phyloP scores from a whole-genome alignment of 2,329 filamentous ascomycete species.

The Stagonosporopsis rhizophila region DNA sequence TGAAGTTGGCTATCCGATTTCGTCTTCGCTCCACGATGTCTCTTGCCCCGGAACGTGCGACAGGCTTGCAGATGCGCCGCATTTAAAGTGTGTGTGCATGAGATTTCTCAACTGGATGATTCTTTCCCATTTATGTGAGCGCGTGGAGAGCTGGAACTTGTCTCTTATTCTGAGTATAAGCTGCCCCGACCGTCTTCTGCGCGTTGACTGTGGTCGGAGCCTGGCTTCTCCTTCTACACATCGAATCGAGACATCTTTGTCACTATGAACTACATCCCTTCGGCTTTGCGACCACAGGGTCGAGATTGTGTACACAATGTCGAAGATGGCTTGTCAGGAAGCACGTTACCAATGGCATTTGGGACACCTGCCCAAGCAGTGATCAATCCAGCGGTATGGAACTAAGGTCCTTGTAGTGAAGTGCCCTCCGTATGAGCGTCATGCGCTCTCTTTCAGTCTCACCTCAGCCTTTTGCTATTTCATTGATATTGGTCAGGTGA shows the following conservation, averaged over 20 bases:
- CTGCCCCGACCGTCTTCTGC: background rate
- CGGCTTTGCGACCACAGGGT: constrained; percentile 23
- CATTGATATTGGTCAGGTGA: background rate
- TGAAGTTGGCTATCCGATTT: background rate
- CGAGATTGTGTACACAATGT: constrained; percentile 24
- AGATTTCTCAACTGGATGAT: constrained; percentile 10
- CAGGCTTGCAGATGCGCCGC: constrained; percentile 19
- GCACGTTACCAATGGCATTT: constrained; percentile 18
- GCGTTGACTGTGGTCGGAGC: background rate
- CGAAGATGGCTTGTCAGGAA: constrained; percentile 29
- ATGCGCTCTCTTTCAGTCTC: background rate
- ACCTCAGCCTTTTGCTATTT: background rate
- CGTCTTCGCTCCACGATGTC: background rate
- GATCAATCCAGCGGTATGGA: constrained; percentile 14
- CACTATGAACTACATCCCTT: constrained; percentile 29
- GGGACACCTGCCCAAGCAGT: constrained; percentile 5
- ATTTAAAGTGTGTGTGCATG: constrained; percentile 13
- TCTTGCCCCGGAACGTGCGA: constrained; percentile 11
- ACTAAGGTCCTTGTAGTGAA: background rate
- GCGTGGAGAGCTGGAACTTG: constrained; percentile 11
- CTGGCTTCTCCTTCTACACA: background rate
- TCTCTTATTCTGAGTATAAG: constrained; percentile 3
- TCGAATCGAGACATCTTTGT: background rate
- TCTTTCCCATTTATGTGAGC: background rate
- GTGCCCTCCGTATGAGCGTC: background rate